phyloP scores from a whole-genome alignment of 768 basidiomycete species.

The Rhizopogon sp. region DNA sequence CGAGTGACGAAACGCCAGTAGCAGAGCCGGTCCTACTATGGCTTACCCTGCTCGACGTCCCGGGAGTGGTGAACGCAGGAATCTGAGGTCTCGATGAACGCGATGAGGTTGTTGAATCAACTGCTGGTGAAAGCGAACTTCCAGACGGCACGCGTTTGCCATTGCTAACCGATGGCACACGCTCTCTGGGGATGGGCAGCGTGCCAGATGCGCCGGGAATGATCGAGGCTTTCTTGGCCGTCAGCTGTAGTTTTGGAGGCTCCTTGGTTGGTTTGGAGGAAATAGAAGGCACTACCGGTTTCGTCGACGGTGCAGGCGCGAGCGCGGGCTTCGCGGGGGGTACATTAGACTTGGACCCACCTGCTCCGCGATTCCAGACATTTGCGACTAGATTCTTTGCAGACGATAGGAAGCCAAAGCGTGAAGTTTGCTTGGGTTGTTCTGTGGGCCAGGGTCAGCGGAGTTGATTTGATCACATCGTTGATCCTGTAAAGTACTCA shows the following conservation, averaged over 20 bases:
- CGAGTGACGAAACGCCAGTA: slow-evolving; percentile 33
- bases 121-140: slow-evolving; percentile 10
- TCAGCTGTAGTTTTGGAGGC: slow-evolving; percentile 2
- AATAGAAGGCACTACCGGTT: neutral
- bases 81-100: slow-evolving; percentile 17
- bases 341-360: slow-evolving; percentile 24
- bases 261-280: slow-evolving; percentile 8
- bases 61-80: slow-evolving; percentile 12
- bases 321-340: slow-evolving; percentile 22
- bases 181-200: slow-evolving; percentile 6
- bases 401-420: slow-evolving; percentile 65
- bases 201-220: slow-evolving; percentile 17
- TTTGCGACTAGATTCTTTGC: slow-evolving; percentile 69
- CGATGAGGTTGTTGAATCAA: slow-evolving; percentile 9
- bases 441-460: slow-evolving; percentile 25
- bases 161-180: slow-evolving; percentile 4
- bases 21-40: slow-evolving; percentile 13
- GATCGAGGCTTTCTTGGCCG: slow-evolving; percentile 17
- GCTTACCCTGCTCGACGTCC: slow-evolving; percentile 10
- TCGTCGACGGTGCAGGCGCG: slow-evolving; percentile 5
- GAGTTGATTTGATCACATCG: slow-evolving; percentile 11
- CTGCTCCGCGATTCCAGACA: slow-evolving; percentile 62
- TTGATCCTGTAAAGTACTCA: slow-evolving; percentile 21
- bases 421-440: slow-evolving; percentile 37
- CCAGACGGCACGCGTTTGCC: slow-evolving; percentile 14